These are phyloP conservation scores for Russula olivacea DNA, from an alignment of 768 basidiomycete species.

Conservation along the genomic window DNA sequence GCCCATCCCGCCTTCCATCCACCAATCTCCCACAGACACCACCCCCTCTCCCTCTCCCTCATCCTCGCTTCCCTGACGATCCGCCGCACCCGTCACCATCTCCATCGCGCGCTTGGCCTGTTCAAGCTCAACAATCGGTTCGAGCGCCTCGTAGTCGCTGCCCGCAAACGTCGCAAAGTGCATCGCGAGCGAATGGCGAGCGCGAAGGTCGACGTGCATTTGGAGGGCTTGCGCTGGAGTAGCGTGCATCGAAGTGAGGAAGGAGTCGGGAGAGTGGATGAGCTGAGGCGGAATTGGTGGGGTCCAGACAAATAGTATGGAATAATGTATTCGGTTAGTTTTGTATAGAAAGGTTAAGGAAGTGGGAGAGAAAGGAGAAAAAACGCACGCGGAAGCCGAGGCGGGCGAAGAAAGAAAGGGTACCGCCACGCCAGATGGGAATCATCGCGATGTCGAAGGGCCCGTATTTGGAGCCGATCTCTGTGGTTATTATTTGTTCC, in stretches of 20 bases:
- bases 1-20: conserved; percentile 34
- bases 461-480: conserved; percentile 37
- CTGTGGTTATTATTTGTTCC: conserved; percentile 22
- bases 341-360: neutral
- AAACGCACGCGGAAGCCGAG: conserved; percentile 36
- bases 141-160: conserved; percentile 37
- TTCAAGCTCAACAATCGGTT: conserved; percentile 35
- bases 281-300: conserved; percentile 27
- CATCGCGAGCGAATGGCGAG: conserved; percentile 37
- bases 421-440: conserved; percentile 42
- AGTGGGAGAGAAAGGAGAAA: neutral
- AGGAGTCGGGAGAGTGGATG: conserved; percentile 21
- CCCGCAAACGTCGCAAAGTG: conserved; percentile 44
- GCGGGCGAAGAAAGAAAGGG: conserved; percentile 35
- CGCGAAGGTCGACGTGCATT: conserved; percentile 28
- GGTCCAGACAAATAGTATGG: neutral
- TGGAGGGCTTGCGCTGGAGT: conserved; percentile 38
- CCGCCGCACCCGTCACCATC: conserved; percentile 25
- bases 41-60: neutral
- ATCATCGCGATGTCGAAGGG: conserved; percentile 40
- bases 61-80: neutral
- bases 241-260: conserved; percentile 36
- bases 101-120: conserved; percentile 34
- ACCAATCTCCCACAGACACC: conserved; percentile 27
- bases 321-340: neutral